Evolutionary conservation across 1,284 basidiomycete genomes (phyloP).

Genomic region (Cutaneotrichosporon mucoides): DNA sequence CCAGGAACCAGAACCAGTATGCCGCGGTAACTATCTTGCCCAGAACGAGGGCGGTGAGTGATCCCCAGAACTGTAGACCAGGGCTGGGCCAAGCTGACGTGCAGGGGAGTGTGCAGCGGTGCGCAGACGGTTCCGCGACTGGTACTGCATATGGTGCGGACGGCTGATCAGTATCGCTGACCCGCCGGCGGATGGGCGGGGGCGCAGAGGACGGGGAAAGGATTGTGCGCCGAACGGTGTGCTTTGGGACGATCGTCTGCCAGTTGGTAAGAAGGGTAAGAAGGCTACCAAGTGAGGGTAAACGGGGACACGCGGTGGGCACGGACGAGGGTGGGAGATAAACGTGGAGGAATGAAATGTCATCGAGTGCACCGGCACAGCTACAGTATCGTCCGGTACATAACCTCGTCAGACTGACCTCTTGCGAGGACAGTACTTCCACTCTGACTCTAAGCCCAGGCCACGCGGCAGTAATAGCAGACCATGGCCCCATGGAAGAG

Average conservation of each 20-base stretch:
- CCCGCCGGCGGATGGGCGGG: not conserved
- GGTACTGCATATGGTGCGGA: not conserved
- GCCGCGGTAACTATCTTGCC: not conserved
- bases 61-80: not conserved
- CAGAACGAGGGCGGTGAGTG: not conserved
- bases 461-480: not conserved
- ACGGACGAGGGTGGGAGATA: too few relatives aligned
- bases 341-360: too few relatives aligned
- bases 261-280: too few relatives aligned
- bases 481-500: not conserved
- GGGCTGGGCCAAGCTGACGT: not conserved
- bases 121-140: not conserved
- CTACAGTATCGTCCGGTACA: too few relatives aligned
- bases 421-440: too few relatives aligned
- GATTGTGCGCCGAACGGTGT: too few relatives aligned
- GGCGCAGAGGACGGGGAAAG: not conserved
- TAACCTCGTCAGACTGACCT: too few relatives aligned
- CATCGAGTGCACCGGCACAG: too few relatives aligned
- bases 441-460: too few relatives aligned
- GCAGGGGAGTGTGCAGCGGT: not conserved
- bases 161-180: not conserved
- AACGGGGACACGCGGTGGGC: too few relatives aligned
- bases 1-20: not conserved
- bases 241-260: too few relatives aligned
- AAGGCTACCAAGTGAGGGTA: too few relatives aligned